Evolutionary conservation across 2,329 filamentous ascomycete species (phyloP), one percentile per base, ranked within the genome.

Genomic region (Huntiella moniliformis): DNA sequence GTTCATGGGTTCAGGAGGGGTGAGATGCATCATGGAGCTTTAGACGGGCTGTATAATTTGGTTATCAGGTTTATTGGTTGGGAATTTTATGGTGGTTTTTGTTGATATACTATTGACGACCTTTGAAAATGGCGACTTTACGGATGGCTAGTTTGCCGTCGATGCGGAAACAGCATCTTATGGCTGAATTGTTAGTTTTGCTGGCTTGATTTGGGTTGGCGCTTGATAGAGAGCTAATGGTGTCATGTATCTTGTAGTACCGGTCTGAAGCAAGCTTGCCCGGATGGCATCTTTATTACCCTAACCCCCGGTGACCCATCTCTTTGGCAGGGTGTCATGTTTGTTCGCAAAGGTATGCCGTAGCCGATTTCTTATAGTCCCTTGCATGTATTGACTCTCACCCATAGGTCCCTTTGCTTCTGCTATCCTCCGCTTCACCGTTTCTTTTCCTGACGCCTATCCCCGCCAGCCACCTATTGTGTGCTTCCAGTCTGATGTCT

Each of bases 401-500:
- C 12, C 18, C 13, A 11, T 31, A 94, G 88, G 88, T 38, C 88
- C 91, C 13, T 98, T 95, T 63, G 73, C 83, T 15, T 79, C 82
- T 49, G 83, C 86, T 40, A 74, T 95, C 54, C 72, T 96, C 51
- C 82, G 87, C 55, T 93, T 96, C 62, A 79, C 91, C 54, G 81
- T 96, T 52, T 79, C 79, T 17, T 96, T 96, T 56, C 83, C 87
- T 33, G 69, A 80, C 50, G 70, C 72, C 35, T 95, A 92, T 58
- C 88, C 88, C 10, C 64, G 70, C 44, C 64, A 83, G 15, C 83
- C 88, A 43, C 91, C 91, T 7, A 68, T 87, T 13, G 75, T 98
- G 53, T 88, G 80, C 46, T 94, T 98, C 61, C 74, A 77, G 39
- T 92, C 84, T 54, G 88, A 96, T 58, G 80, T 96, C 53, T 98